Conservation (phyloP, 495 filamentous ascomycete genomes). For the Hyaloscypha variabilis region DNA sequence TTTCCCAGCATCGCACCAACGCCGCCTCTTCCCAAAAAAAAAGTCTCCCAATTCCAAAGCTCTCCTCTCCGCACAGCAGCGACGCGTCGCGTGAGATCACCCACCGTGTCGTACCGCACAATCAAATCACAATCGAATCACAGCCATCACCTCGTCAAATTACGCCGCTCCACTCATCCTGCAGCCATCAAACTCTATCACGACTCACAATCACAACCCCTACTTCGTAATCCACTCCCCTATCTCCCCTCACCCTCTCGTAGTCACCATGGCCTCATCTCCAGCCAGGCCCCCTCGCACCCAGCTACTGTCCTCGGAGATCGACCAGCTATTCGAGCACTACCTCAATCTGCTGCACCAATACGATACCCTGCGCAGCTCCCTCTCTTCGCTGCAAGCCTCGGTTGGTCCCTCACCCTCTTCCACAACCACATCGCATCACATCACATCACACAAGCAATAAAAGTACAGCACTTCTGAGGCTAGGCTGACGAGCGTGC, state of each 20-base stretch:
- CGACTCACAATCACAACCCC: neutral
- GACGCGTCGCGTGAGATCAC: neutral
- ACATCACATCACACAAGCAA: too few relatives aligned
- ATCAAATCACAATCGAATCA: neutral
- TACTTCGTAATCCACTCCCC: neutral
- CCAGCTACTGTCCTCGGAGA: conserved; percentile 26
- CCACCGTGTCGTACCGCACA: neutral
- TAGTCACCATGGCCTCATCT: neutral
- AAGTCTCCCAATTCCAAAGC: too few relatives aligned
- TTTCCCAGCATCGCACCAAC: neutral
- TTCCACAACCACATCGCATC: neutral
- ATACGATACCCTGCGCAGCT: conserved; percentile 63
- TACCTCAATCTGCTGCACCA: conserved; percentile 72
- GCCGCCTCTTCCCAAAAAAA: neutral
- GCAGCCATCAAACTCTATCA: neutral
- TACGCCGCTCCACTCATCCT: neutral
- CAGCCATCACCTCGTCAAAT: neutral
- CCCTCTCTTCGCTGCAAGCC: conserved; percentile 57
- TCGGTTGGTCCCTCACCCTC: conserved; percentile 41
- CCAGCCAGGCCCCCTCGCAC: neutral
- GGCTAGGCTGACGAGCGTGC: neutral
- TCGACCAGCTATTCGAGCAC: conserved; percentile 69
- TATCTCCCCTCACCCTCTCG: neutral
- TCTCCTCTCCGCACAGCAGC: neutral
- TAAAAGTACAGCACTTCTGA: too few relatives aligned